Conservation (phyloP, 23 red algal species). For the Gracilaria caudata region DNA sequence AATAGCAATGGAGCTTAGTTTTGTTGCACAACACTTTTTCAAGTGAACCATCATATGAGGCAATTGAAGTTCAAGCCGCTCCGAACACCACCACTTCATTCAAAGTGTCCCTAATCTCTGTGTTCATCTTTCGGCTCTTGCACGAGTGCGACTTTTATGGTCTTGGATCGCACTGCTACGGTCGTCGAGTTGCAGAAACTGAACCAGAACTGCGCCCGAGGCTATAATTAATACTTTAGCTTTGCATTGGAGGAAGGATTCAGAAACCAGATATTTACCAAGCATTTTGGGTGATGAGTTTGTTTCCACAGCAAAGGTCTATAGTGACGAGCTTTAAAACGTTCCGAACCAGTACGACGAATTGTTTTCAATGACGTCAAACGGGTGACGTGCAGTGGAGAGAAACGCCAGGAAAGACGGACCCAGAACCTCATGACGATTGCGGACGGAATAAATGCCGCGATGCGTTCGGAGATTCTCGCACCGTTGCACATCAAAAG, state of each 20-base stretch:
- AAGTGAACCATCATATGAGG: conserved; percentile 83
- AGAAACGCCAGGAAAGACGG: not conserved
- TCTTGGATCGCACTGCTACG: not conserved
- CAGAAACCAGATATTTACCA: not conserved
- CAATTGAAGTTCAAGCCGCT: conserved; percentile 90
- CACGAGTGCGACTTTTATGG: not conserved
- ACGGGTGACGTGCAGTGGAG: not conserved
- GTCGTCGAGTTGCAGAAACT: not conserved
- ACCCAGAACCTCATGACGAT: not conserved
- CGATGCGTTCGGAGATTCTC: no score
- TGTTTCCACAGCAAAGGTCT: no score
- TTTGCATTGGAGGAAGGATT: not conserved
- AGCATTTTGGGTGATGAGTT: no score
- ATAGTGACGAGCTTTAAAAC: no score
- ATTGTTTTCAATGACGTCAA: not conserved
- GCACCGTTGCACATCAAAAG: no score
- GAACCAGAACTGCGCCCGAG: not conserved
- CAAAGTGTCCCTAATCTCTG: not conserved
- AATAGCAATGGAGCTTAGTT: conserved; percentile 87
- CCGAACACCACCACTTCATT: conserved; percentile 67
- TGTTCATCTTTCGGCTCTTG: not conserved
- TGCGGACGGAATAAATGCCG: no score
- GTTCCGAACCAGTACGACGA: not conserved
- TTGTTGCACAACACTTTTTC: conserved; percentile 64
- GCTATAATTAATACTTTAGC: not conserved